These are phyloP conservation scores for Diplocarpon rosae DNA, from an alignment of 2,329 filamentous ascomycete genomes.

Conservation along the genomic window DNA sequence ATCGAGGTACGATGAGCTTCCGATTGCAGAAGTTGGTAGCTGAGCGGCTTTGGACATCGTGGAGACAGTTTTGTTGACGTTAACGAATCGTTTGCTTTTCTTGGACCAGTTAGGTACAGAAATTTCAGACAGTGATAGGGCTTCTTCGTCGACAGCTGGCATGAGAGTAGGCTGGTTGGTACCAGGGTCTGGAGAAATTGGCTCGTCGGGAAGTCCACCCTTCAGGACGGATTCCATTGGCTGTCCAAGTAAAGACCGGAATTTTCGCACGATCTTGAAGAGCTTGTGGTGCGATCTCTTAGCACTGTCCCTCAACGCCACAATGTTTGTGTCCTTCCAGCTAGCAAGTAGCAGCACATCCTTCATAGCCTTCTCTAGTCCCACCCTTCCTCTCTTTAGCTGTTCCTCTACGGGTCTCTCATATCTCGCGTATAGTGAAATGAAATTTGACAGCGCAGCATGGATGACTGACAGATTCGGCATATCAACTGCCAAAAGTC, in stretches of 20 bases:
- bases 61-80: conserved; percentile 56
- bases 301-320: conserved; percentile 77
- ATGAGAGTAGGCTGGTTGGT: neutral
- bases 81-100: conserved; percentile 55
- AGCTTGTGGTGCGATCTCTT: conserved; percentile 84
- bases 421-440: conserved; percentile 64
- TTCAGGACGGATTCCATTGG: conserved; percentile 57
- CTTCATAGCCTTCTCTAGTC: conserved; percentile 84
- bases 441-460: conserved; percentile 62
- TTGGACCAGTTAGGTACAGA: conserved; percentile 31
- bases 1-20: conserved; percentile 49
- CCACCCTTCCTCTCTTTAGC: conserved; percentile 54
- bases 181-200: neutral
- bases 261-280: conserved; percentile 85
- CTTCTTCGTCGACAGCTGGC: conserved; percentile 21
- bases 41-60: conserved; percentile 60
- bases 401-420: conserved; percentile 52
- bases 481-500: conserved; percentile 48
- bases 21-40: conserved; percentile 39
- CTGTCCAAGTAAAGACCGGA: conserved; percentile 66
- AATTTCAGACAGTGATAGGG: conserved; percentile 19
- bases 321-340: conserved; percentile 97
- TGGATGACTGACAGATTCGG: conserved; percentile 46
- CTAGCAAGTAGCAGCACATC: conserved; percentile 88
- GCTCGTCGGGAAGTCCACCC: conserved; percentile 43